Base-by-base conservation (phyloP, 2,329 filamentous ascomycete species). In the Diplodia scrobiculata region DNA sequence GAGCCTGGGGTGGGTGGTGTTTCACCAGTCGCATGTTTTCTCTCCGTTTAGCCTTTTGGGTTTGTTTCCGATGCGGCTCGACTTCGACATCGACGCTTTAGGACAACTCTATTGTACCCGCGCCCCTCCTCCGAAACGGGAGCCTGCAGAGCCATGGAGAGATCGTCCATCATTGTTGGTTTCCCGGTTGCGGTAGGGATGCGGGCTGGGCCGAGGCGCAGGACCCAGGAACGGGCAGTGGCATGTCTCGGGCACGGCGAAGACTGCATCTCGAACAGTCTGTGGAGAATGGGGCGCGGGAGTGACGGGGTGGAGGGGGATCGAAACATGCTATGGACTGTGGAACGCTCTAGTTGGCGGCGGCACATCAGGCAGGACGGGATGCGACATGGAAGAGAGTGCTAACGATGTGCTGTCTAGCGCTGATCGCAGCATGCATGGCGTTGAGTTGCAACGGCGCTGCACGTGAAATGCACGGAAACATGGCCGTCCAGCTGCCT, bases 231-330 rank as follows among this genome's bases (percentile, higher is more conserved):
- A 25, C 29, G n/a, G 27, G 27, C 34, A 41, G 13, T 36, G 36
- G 27, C 25, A 7, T 47, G 9, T 47, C 36, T 59, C 54, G 54
- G 27, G 1, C 29, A 54, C n/a, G 17, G 41, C 25, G 41, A 34
- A 14, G 11, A 51, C 25, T 59, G 54, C 54, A 59, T 59, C 54
- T 59, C 54, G 54, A 59, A n/a, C 36, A 10, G 54, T 14, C 54
- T 27, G 38, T 59, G 54, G 54, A 32, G 54, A 27, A 59, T 17
- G 21, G 36, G 21, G 36, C 36, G 54, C 9, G 13, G 53, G n/a
- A 41, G 25, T 55, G 34, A 41, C 34, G 32, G 25, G 38, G 9
- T 38, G 38, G 34, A 21, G 9, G 38, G 55, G 17, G 38, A 10
- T 41, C 32, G 36, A 47, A 10, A 25, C 9, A 7, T 27, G 54